These are phyloP conservation scores for Musa troglodytarum DNA, from an alignment of 176 grass and related monocot genomes.

Conservation along the genomic window DNA sequence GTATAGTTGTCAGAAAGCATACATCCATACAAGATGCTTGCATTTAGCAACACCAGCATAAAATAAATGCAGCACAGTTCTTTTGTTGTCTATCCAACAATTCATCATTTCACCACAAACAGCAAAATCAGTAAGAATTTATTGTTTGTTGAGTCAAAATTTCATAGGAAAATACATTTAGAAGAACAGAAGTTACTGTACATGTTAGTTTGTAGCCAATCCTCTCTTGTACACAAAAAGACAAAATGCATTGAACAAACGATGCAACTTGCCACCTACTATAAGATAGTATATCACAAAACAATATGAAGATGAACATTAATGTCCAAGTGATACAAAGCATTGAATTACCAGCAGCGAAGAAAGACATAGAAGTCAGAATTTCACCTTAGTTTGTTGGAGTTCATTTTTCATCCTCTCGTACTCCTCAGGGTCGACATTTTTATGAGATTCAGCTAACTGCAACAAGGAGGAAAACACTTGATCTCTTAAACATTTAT, in stretches of 20 bases:
- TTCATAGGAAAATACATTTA: no score
- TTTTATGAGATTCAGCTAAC: conserved; percentile 70
- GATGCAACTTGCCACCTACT: not conserved
- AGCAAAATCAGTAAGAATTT: no score
- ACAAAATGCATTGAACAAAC: not conserved
- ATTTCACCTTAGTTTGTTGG: conserved; percentile 64
- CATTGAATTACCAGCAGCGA: not conserved
- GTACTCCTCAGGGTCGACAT: conserved; percentile 57
- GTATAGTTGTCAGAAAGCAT: no score
- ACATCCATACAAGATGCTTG: no score
- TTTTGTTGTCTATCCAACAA: no score
- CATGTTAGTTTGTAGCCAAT: not conserved
- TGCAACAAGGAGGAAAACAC: conserved; percentile 28
- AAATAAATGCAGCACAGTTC: no score
- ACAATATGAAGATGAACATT: not conserved
- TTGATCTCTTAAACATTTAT: no score
- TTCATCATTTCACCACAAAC: no score
- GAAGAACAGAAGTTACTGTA: not conserved
- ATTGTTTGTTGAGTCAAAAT: no score
- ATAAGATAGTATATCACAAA: no score
- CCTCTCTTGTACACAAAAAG: not conserved
- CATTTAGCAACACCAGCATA: no score
- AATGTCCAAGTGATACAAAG: conserved; percentile 1
- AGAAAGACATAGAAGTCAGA: conserved; percentile 10
- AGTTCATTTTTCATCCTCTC: conserved; percentile 73